Conservation (phyloP, 768 basidiomycete genomes). For the Kwoniella sp. region DNA sequence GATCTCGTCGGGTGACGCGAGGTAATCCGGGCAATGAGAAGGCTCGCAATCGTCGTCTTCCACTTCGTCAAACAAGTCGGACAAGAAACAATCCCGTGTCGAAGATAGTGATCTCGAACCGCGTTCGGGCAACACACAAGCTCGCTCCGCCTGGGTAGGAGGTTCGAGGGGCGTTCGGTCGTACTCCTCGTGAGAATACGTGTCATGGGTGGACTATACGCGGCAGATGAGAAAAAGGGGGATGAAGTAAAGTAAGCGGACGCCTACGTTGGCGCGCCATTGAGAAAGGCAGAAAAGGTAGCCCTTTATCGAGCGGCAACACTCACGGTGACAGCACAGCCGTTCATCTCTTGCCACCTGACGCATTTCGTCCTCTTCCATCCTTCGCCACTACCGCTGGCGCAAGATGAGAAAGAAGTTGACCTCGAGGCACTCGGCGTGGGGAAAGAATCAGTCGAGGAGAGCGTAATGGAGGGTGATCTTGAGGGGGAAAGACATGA, state of each 20-base stretch:
- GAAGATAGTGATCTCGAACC: conserved; percentile 58
- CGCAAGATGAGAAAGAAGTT: conserved; percentile 32
- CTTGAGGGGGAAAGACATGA: conserved; percentile 27
- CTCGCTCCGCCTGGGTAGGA: conserved; percentile 60
- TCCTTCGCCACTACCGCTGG: conserved; percentile 19
- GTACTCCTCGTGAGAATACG: conserved; percentile 63
- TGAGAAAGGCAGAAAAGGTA: neutral
- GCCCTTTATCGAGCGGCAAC: neutral
- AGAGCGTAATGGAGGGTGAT: conserved; percentile 7
- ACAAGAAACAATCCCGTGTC: conserved; percentile 18
- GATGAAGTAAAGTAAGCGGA: neutral
- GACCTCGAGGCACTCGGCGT: conserved; percentile 26
- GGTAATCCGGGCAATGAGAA: neutral
- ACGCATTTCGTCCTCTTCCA: conserved; percentile 42
- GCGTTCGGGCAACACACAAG: conserved; percentile 75
- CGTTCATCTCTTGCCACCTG: conserved; percentile 42
- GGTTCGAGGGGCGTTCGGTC: conserved; percentile 78
- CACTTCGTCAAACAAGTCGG: conserved; percentile 9
- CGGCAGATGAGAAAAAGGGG: too few species aligned
- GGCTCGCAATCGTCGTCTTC: conserved; percentile 12
- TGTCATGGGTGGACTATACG: conserved; percentile 58
- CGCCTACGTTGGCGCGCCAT: too few species aligned
- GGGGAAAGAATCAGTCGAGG: neutral
- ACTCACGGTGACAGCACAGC: conserved; percentile 43
- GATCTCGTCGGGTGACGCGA: neutral